Evolutionary conservation across 495 filamentous ascomycete genomes (phyloP), one percentile per base, ranked within the genome.

Genomic region (Lepraria neglecta): DNA sequence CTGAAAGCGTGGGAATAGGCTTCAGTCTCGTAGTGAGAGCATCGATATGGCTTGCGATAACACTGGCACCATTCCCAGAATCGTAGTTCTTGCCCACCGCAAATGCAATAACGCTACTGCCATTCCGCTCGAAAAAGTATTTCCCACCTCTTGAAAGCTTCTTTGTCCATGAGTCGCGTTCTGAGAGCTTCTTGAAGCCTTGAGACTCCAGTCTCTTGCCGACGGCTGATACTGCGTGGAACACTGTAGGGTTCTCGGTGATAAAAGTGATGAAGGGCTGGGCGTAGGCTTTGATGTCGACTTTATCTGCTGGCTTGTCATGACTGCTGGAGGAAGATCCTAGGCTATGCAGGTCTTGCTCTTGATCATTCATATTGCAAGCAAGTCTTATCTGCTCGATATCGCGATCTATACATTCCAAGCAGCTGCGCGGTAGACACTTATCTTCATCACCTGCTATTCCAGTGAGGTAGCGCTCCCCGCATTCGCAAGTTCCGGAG

Each of bases 1-100:
- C 87, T 7, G 85, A 82, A 63, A 96, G 83, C 65, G 85, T 90
- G 61, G 90, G 87, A 5, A 95, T 84, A 3, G 92, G 92, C 83
- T 98, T 98, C 64, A 97, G 68, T 68, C 80, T 87, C 59, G 90
- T 88, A 1, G 90, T 95, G 56, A 97, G 75, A 53, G 92, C 92
- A 75, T 98, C 94, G 60, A 97, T 85, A 69, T 98, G 94, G 28
- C 90, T 91, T 10, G 90, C 94, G 46, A 97, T 78, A 50, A 89
- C 82, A 11, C 80, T 84, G 51, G 89, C 78, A 35, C 94, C 94
- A 63, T 96, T 92, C 4, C 94, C 94, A 60, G 87, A 83, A 74
- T 88, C 76, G 70, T 96, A 98, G 4, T 85, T 78, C 24, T 80
- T 82, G 64, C 94, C 92, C 53, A 97, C 80, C 3, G 83, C 80